A percentile compares a stretch with the other conserved stretches of the same genome.
Evolutionary conservation across 1,139 yeast species (phyloP).

Genomic region (Yamadazyma aaseri): DNA sequence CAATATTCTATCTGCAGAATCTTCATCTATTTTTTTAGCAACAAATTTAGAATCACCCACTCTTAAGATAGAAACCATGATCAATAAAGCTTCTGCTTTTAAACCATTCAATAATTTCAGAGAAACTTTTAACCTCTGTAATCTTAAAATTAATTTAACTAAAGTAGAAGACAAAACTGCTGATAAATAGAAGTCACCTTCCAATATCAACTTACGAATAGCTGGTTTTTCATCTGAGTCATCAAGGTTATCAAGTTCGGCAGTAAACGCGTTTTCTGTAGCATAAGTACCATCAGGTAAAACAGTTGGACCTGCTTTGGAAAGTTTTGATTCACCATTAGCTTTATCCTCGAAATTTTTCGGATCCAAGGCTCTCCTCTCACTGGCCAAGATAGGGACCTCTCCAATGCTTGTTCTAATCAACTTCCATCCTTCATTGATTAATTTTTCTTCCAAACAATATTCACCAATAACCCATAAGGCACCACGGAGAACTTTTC

Average conservation of each 20-base stretch:
- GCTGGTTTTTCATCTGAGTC: slow-evolving; percentile 58
- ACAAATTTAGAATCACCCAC: slow-evolving; percentile 83
- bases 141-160: slow-evolving; percentile 82
- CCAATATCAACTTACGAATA: slow-evolving; percentile 74
- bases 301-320: slow-evolving; percentile 69
- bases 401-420: slow-evolving; percentile 86
- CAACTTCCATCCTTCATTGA: slow-evolving; percentile 84
- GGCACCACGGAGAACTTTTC: slow-evolving; percentile 90
- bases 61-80: slow-evolving; percentile 87
- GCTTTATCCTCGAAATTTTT: slow-evolving; percentile 33
- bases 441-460: slow-evolving; percentile 66
- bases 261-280: slow-evolving; percentile 82
- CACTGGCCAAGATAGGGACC: slow-evolving; percentile 82
- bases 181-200: slow-evolving; percentile 89
- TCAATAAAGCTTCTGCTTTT: slow-evolving; percentile 91
- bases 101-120: slow-evolving; percentile 69
- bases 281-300: slow-evolving; percentile 99
- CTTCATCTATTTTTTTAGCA: slow-evolving; percentile 85
- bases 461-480: slow-evolving; percentile 97
- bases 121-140: slow-evolving; percentile 57
- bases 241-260: slow-evolving; percentile 30
- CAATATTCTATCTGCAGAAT: slow-evolving; percentile 87
- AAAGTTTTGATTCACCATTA: slow-evolving; percentile 25
- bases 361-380: slow-evolving; percentile 48
- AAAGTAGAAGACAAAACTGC: slow-evolving; percentile 86